Conservation (phyloP, 2,329 filamentous ascomycete species). For the Incumbomyces lentus region DNA sequence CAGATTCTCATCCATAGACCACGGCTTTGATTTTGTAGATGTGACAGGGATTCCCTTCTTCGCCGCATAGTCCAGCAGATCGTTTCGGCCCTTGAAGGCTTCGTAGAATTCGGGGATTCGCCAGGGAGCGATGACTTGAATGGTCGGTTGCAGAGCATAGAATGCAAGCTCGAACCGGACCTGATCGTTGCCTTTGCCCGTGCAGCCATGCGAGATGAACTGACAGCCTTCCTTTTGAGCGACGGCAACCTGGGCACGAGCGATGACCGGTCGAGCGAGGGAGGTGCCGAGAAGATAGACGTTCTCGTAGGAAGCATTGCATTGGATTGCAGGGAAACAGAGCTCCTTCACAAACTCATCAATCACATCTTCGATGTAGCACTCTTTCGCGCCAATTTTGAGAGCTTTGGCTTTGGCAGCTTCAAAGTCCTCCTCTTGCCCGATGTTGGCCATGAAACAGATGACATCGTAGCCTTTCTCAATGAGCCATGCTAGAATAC, state of each 20-base stretch:
- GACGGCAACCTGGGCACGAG: conserved; percentile 33
- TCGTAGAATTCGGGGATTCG: conserved; percentile 39
- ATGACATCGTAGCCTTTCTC: conserved; percentile 50
- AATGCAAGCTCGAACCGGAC: conserved; percentile 42
- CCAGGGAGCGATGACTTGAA: conserved; percentile 41
- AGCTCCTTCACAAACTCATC: conserved; percentile 71
- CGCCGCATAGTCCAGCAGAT: conserved; percentile 40
- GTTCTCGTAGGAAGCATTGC: conserved; percentile 37
- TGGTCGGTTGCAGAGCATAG: conserved; percentile 37
- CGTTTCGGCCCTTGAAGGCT: conserved; percentile 38
- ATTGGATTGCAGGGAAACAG: conserved; percentile 69
- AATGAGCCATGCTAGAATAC: conserved; percentile 38
- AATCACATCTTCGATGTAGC: conserved; percentile 47
- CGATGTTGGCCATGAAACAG: conserved; percentile 60
- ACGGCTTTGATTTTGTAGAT: conserved; percentile 39
- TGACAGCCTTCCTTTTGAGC: conserved; percentile 34
- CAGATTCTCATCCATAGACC: conserved; percentile 58
- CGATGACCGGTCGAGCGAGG: conserved; percentile 37
- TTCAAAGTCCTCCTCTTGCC: conserved; percentile 61
- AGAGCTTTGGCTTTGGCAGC: conserved; percentile 57
- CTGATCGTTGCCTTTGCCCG: conserved; percentile 40
- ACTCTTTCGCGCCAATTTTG: conserved; percentile 58
- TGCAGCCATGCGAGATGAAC: conserved; percentile 34
- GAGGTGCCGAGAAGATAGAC: conserved; percentile 22
- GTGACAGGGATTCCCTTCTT: conserved; percentile 38